Evolutionary conservation across 345 rosid genomes (phyloP).

Genomic region (Eucalyptus caleyi): DNA sequence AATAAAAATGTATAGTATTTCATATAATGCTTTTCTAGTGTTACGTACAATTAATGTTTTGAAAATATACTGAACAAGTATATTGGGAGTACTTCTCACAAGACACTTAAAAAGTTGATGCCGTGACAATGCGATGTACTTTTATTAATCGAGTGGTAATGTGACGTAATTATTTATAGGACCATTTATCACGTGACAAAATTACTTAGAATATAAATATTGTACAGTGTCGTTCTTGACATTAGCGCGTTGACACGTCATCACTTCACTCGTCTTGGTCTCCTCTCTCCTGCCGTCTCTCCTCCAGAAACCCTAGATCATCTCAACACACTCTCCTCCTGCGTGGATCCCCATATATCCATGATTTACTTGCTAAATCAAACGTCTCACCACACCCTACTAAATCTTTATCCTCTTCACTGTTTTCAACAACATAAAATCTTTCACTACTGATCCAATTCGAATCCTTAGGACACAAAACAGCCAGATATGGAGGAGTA

Average conservation of each 20-base stretch:
- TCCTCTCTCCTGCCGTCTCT: not conserved
- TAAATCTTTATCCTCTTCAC: not conserved
- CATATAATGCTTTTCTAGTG: not conserved
- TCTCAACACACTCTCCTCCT: not conserved
- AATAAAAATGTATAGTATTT: not conserved
- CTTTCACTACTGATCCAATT: not conserved
- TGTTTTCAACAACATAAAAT: conserved; percentile 5
- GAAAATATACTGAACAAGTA: not conserved
- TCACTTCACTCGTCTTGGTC: not conserved
- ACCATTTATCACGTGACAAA: not conserved
- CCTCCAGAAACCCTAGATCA: not conserved
- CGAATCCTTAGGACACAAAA: not conserved
- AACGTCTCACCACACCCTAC: not conserved
- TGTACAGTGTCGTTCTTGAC: not conserved
- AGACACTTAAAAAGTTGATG: not conserved
- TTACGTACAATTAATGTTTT: not conserved
- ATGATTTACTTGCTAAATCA: not conserved
- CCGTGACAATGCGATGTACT: not conserved
- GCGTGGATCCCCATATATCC: not conserved
- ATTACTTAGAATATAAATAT: not conserved
- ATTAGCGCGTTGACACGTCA: not conserved
- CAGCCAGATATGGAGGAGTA: not conserved
- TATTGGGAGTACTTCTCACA: not conserved
- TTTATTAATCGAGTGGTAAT: not conserved
- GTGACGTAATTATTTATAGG: not conserved